Conservation (phyloP, 371 early-diverging fungal genomes). For the Thermomucor indicae-seudaticae region DNA sequence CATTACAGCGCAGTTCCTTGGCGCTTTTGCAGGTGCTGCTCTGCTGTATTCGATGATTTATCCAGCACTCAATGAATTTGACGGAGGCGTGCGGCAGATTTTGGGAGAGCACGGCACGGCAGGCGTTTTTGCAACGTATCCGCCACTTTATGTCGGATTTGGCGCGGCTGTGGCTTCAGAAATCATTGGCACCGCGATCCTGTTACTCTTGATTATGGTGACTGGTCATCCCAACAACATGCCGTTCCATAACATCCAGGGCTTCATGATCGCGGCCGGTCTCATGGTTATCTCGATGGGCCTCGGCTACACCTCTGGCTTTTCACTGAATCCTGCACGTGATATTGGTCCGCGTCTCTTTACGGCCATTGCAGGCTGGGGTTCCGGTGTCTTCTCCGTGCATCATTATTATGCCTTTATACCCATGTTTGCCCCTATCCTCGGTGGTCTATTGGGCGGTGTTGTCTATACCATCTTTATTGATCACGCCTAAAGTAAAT, state of each 20-base stretch:
- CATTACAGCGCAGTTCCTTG: conserved; percentile 62
- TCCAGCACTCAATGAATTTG: conserved; percentile 56
- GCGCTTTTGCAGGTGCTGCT: conserved; percentile 71
- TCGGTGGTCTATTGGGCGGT: conserved; percentile 71
- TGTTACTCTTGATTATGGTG: conserved; percentile 67
- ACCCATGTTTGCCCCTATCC: conserved; percentile 75
- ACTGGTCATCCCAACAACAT: conserved; percentile 69
- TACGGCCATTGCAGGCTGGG: conserved; percentile 74
- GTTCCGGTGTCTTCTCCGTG: conserved; percentile 61
- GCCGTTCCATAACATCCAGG: conserved; percentile 57
- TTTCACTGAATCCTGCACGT: conserved; percentile 85
- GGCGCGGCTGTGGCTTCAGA: conserved; percentile 72
- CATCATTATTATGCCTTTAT: conserved; percentile 72
- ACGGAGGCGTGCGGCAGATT: conserved; percentile 56
- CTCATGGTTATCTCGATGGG: conserved; percentile 40
- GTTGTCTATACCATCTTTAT: conserved; percentile 63
- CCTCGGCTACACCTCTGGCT: conserved; percentile 72
- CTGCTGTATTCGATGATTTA: conserved; percentile 55
- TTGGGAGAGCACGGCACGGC: conserved; percentile 55
- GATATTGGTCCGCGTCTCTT: conserved; percentile 89
- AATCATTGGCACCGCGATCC: conserved; percentile 71
- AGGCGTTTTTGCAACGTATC: conserved; percentile 69
- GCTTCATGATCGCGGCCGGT: conserved; percentile 64
- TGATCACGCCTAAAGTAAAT: conserved; percentile 27
- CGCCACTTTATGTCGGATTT: conserved; percentile 50